These are phyloP conservation scores for Neurospora sp. DNA, from an alignment of 2,329 filamentous ascomycete species.

Conservation along the genomic window DNA sequence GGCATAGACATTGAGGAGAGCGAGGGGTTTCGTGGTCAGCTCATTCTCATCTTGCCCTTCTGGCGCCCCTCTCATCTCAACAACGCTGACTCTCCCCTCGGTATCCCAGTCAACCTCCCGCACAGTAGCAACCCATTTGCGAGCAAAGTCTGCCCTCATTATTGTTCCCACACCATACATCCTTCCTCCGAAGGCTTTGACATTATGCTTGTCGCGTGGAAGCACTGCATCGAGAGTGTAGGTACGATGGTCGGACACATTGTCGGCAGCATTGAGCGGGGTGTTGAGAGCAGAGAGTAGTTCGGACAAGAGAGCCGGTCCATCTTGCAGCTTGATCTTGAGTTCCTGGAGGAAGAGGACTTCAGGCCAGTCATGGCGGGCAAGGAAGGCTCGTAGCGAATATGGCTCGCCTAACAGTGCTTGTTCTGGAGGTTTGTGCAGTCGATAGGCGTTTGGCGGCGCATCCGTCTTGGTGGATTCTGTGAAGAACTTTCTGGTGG, in stretches of 20 bases:
- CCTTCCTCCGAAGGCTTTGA: constrained; percentile 36
- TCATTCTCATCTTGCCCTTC: background rate
- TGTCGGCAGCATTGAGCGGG: constrained; percentile 4
- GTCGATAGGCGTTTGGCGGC: background rate
- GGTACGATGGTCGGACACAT: background rate
- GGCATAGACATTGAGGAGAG: constrained; percentile 42
- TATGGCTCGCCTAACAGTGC: background rate
- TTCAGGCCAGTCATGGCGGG: constrained; percentile 18
- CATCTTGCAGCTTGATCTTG: constrained; percentile 10
- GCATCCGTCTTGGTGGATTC: background rate
- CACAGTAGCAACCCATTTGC: constrained; percentile 19
- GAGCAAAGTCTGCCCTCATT: constrained; percentile 32
- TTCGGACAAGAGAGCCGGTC: background rate
- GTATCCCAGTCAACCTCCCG: constrained; percentile 38
- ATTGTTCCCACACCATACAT: constrained; percentile 43
- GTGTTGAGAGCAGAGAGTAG: constrained; percentile 15
- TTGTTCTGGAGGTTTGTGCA: background rate
- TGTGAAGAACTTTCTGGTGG: constrained; percentile 17
- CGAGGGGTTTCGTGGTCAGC: constrained; percentile 20
- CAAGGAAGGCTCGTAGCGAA: constrained; percentile 15
- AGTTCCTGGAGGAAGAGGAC: constrained; percentile 20
- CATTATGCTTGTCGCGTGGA: constrained; percentile 38
- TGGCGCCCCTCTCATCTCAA: constrained; percentile 21
- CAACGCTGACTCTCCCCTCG: constrained; percentile 40
- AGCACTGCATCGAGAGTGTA: constrained; percentile 31